Percentiles rank a stretch among this genome's conserved stretches.
Evolutionary conservation across 441 rosid genomes (phyloP).

Genomic region (Erysimum pusillum): DNA sequence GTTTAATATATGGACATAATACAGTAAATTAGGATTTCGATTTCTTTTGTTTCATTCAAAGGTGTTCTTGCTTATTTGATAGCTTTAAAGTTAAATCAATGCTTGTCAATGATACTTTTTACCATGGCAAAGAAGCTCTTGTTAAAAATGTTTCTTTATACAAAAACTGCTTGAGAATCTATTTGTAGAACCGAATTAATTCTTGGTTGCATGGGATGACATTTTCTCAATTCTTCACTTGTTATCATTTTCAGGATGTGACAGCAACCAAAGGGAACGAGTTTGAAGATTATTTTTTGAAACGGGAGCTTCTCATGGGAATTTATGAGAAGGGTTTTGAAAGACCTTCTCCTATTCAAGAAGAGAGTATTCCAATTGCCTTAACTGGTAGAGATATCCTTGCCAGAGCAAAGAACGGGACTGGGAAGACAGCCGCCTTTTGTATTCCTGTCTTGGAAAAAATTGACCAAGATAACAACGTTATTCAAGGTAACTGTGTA

Average conservation of each 20-base stretch:
- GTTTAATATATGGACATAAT: neutral
- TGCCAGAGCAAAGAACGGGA: slow-evolving; percentile 98
- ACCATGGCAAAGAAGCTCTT: neutral
- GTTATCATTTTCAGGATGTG: slow-evolving; percentile 71
- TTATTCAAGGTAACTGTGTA: slow-evolving; percentile 77
- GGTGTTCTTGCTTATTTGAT: slow-evolving; percentile 6
- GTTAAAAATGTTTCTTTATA: neutral
- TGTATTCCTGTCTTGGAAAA: slow-evolving; percentile 97
- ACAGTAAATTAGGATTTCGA: neutral
- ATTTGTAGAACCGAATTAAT: neutral
- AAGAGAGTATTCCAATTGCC: slow-evolving; percentile 99
- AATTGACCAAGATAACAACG: slow-evolving; percentile 93
- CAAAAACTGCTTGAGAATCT: neutral
- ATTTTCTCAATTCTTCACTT: neutral
- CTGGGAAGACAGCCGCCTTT: slow-evolving; percentile 98
- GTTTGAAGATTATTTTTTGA: slow-evolving; percentile 96
- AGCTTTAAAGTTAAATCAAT: neutral
- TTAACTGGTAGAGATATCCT: slow-evolving; percentile 98
- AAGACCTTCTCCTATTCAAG: slow-evolving; percentile 99
- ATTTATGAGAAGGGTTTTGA: slow-evolving; percentile 99
- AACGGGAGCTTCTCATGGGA: slow-evolving; percentile 97
- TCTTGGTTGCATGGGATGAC: neutral
- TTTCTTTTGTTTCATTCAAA: neutral
- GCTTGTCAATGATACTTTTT: neutral
- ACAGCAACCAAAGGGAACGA: slow-evolving; percentile 99